Evolutionary conservation across 202 grass and related monocot species (phyloP).

Genomic region (Saccharum hybrid): DNA sequence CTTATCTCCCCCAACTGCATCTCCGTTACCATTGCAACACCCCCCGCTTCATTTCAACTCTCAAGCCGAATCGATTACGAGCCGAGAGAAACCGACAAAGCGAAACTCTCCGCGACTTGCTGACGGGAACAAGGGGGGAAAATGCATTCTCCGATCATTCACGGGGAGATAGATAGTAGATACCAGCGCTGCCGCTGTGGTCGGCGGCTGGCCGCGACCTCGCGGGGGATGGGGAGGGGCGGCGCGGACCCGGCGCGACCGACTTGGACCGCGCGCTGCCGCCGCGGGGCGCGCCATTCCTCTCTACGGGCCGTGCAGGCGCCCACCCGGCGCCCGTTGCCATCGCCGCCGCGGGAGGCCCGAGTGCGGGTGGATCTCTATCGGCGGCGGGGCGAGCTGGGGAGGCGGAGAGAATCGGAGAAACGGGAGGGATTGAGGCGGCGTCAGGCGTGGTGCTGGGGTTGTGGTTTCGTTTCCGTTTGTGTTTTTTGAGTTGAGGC

Average conservation of each 20-base stretch:
- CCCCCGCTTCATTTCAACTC: conserved; percentile 4
- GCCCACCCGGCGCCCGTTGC: conserved; percentile 40
- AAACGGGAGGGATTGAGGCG: conserved; percentile 14
- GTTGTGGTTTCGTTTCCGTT: conserved; percentile 20
- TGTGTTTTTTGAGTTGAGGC: conserved; percentile 51
- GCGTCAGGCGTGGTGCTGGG: conserved; percentile 26
- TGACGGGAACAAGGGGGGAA: not conserved
- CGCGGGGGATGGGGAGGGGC: conserved; percentile 42
- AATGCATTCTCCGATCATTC: not conserved
- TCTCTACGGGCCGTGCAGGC: conserved; percentile 38
- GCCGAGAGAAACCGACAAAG: conserved; percentile 8
- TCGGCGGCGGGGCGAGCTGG: conserved; percentile 22
- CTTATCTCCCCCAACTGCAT: not conserved
- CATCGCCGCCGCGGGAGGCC: conserved; percentile 25
- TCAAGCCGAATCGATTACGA: not conserved
- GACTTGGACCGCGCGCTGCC: conserved; percentile 49
- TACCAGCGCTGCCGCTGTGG: conserved; percentile 17
- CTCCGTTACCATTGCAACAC: conserved; percentile 8
- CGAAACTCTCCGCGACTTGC: not conserved
- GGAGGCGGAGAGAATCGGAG: not conserved
- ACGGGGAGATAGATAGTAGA: not conserved
- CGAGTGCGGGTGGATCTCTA: not conserved
- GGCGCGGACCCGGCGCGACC: conserved; percentile 40
- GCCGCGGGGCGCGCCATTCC: conserved; percentile 32
- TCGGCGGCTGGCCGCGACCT: conserved; percentile 32